Conservation (phyloP, 768 basidiomycete genomes). For the Lactarius tabidus region DNA sequence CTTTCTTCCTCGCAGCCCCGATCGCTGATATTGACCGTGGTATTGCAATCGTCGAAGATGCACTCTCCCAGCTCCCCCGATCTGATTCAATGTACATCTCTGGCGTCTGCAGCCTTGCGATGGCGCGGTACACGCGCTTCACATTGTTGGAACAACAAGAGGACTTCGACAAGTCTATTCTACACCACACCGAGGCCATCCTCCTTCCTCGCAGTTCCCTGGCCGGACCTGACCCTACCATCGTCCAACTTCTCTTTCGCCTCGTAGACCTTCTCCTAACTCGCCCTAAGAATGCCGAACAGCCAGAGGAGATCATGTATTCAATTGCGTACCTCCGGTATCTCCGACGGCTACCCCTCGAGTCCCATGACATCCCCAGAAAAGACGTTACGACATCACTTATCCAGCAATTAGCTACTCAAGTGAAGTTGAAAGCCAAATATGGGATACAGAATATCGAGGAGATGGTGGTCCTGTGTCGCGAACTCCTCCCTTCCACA, state of each 20-base stretch:
- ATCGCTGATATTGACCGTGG: not conserved
- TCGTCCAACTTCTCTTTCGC: not conserved
- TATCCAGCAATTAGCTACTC: not conserved
- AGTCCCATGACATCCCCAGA: not conserved
- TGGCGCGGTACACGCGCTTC: not conserved
- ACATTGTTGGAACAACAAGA: not conserved
- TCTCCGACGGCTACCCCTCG: not conserved
- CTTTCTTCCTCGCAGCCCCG: not conserved
- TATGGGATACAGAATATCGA: not conserved
- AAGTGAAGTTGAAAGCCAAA: not conserved
- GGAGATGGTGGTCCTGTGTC: not conserved
- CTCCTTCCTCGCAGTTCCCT: not conserved
- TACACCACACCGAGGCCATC: not conserved
- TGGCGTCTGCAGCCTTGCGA: not conserved
- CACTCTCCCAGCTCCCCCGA: not conserved
- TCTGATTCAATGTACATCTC: not conserved
- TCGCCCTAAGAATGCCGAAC: not conserved
- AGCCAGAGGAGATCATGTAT: not conserved
- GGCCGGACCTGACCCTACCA: not conserved
- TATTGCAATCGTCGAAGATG: not conserved
- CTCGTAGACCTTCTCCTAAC: rapidly evolving
- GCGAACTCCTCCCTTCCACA: not conserved
- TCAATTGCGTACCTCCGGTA: not conserved
- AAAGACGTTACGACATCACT: not conserved
- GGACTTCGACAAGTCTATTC: not conserved